Percentiles rank a stretch among this genome's conserved stretches.
Evolutionary conservation across 805 yeast species (phyloP).

Genomic region (Kodamaea hsintzibuensis): DNA sequence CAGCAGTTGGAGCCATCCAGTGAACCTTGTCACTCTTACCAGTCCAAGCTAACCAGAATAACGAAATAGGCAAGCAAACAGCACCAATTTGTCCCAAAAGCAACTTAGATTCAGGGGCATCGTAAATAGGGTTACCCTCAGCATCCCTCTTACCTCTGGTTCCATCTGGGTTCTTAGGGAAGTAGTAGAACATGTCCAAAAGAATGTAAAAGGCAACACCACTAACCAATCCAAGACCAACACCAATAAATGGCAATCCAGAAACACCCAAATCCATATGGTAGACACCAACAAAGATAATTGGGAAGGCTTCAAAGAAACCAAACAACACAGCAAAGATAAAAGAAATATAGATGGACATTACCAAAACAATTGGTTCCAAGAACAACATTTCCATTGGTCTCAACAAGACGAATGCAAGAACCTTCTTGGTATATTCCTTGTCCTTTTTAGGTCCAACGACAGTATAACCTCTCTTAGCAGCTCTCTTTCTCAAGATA

Average conservation of each 20-base stretch:
- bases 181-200: conserved; percentile 50
- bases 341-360: conserved; percentile 70
- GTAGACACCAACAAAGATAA: conserved; percentile 68
- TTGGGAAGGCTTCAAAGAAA: conserved; percentile 77
- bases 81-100: conserved; percentile 68
- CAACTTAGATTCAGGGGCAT: conserved; percentile 62
- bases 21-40: conserved; percentile 53
- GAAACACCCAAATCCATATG: conserved; percentile 59
- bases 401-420: conserved; percentile 53
- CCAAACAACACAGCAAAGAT: conserved; percentile 78
- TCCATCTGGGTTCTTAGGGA: conserved; percentile 63
- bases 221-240: conserved; percentile 62
- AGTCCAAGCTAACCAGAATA: conserved; percentile 86
- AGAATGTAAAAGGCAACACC: conserved; percentile 55
- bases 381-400: conserved; percentile 68
- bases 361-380: conserved; percentile 74
- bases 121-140: conserved; percentile 54
- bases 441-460: conserved; percentile 28
- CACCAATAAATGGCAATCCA: conserved; percentile 70
- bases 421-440: conserved; percentile 45
- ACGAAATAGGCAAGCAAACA: conserved; percentile 60
- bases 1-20: conserved; percentile 75
- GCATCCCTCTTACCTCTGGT: conserved; percentile 55
- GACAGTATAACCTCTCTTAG: conserved; percentile 55
- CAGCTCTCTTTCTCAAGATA: conserved; percentile 60